Evolutionary conservation across 2,329 filamentous ascomycete genomes (phyloP).

Genomic region (Cladophialophora psammophila): DNA sequence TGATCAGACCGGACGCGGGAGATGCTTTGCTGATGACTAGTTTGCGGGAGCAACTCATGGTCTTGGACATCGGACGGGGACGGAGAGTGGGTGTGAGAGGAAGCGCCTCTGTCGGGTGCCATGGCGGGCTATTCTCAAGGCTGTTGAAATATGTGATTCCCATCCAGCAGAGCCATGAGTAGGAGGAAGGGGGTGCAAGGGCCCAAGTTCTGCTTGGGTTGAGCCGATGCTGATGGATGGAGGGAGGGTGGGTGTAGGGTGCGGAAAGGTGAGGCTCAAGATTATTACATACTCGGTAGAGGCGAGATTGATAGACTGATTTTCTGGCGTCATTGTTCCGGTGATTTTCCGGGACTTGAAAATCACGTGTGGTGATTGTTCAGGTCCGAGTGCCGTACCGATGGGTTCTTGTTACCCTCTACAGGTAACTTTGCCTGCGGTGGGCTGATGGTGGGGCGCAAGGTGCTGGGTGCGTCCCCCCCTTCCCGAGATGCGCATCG

Average conservation of each 20-base stretch:
- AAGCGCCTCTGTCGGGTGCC: constrained; percentile 38
- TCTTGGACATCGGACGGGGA: constrained; percentile 25
- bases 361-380: not conserved
- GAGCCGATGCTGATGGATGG: not conserved
- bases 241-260: not conserved
- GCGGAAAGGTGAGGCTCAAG: constrained; percentile 1
- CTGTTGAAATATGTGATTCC: not conserved
- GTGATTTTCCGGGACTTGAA: not conserved
- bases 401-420: not conserved
- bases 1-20: constrained; percentile 33
- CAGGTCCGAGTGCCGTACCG: too few relatives aligned
- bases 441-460: not conserved
- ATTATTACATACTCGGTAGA: not conserved
- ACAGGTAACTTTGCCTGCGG: not conserved
- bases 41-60: constrained; percentile 25
- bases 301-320: not conserved
- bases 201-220: not conserved
- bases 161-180: not conserved
- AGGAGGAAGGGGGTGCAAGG: not conserved
- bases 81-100: constrained; percentile 20
- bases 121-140: constrained; percentile 21
- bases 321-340: not conserved
- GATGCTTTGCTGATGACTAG: constrained; percentile 19
- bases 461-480: not conserved
- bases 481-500: not conserved